These are phyloP conservation scores for Teratosphaeria epicoccoides DNA, from an alignment of 2,329 filamentous ascomycete species.

Conservation along the genomic window DNA sequence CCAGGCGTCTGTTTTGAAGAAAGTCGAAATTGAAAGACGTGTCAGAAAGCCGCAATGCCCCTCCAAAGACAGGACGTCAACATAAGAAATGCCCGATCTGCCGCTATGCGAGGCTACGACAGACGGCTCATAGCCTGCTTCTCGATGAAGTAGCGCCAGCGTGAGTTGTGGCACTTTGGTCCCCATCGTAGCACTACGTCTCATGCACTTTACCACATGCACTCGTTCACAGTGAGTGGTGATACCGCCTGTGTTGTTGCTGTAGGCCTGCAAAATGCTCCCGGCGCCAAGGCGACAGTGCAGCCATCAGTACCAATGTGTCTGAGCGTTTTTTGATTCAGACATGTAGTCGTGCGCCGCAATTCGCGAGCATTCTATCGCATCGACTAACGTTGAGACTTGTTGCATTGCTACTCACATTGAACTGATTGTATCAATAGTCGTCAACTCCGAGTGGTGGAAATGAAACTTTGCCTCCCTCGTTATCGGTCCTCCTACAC, in stretches of 20 bases:
- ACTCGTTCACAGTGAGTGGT: background rate
- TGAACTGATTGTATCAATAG: too few relatives aligned
- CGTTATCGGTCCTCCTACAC: background rate
- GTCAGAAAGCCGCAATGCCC: slow-evolving; percentile 10
- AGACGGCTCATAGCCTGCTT: slow-evolving; percentile 12
- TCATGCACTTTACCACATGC: background rate
- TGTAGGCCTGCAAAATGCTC: too few relatives aligned
- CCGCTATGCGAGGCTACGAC: slow-evolving; percentile 21
- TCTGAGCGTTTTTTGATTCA: too few relatives aligned
- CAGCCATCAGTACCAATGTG: too few relatives aligned
- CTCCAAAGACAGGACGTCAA: slow-evolving; percentile 20
- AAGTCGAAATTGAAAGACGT: too few relatives aligned
- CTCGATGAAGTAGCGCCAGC: background rate
- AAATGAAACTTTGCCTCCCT: background rate
- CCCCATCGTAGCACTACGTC: background rate
- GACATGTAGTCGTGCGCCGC: too few relatives aligned
- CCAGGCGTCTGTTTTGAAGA: too few relatives aligned
- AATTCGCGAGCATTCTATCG: too few relatives aligned
- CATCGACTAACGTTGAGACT: too few relatives aligned
- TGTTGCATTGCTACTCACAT: too few relatives aligned
- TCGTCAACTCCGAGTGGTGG: too few relatives aligned
- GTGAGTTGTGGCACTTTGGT: background rate
- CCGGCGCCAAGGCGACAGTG: too few relatives aligned
- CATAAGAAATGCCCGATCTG: slow-evolving; percentile 23
- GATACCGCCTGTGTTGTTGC: background rate